Conservation (phyloP, 1,139 yeast species). For the Tardiomyces blankii region DNA sequence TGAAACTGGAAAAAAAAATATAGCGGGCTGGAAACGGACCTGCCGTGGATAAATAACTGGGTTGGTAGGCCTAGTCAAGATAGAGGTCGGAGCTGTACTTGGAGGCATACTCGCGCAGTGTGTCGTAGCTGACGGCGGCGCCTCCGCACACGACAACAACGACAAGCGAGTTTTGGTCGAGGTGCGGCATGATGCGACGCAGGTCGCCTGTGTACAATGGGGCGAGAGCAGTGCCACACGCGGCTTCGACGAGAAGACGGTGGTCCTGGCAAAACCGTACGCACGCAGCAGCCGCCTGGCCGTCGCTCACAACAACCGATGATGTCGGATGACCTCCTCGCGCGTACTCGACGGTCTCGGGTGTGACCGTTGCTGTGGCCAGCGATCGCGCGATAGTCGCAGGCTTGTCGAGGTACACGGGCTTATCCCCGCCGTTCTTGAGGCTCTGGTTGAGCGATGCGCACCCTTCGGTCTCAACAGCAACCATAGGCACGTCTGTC, state of each 20-base stretch:
- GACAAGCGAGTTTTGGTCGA: conserved; percentile 15
- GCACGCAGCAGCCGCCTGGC: conserved; percentile 44
- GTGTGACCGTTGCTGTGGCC: conserved; percentile 48
- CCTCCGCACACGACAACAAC: conserved; percentile 28
- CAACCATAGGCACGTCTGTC: conserved; percentile 37
- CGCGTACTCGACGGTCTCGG: conserved; percentile 37
- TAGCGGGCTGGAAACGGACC: too few relatives aligned
- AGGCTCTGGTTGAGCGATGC: conserved; percentile 46
- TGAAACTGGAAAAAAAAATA: too few relatives aligned
- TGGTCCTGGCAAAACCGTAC: conserved; percentile 40
- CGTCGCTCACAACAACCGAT: conserved; percentile 42
- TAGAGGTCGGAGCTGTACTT: not conserved
- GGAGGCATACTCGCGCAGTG: conserved; percentile 6
- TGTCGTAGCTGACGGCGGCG: conserved; percentile 19
- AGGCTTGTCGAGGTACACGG: conserved; percentile 34
- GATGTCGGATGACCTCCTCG: conserved; percentile 29
- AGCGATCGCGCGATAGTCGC: conserved; percentile 51
- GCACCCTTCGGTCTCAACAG: conserved; percentile 58
- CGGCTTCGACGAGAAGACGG: conserved; percentile 53
- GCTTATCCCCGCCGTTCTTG: conserved; percentile 26
- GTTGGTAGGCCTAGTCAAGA: not conserved
- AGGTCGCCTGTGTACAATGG: conserved; percentile 32
- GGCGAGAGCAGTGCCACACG: conserved; percentile 63
- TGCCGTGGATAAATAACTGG: too few relatives aligned
- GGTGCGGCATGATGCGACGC: conserved; percentile 15